Percentiles rank a stretch among this genome's conserved stretches.
These are phyloP conservation scores for Monotropa hypopitys DNA, from an alignment of 179 eudicot species.

Conservation along the genomic window DNA sequence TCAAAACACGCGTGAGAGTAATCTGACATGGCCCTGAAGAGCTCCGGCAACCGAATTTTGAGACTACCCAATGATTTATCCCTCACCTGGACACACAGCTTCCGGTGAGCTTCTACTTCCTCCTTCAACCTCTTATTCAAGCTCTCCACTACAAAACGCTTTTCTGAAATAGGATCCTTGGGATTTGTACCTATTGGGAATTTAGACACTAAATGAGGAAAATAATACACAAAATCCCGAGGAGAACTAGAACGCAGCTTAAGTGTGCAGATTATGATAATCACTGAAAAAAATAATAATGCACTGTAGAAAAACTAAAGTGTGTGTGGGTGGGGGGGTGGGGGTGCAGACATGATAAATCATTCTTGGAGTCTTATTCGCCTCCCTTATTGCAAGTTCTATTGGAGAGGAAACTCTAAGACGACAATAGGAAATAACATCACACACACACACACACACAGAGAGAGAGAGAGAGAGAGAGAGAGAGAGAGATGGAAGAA, in stretches of 20 bases:
- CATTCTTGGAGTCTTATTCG: background rate
- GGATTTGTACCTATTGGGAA: conserved; percentile 12
- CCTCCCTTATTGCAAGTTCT: background rate
- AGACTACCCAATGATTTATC: conserved; percentile 75
- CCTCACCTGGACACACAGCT: conserved; percentile 65
- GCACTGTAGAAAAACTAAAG: background rate
- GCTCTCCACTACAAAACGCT: conserved; percentile 51
- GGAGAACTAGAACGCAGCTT: background rate
- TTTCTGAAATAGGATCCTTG: conserved; percentile 48
- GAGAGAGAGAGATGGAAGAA: no score
- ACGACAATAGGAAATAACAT: no score
- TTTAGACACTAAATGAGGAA: background rate
- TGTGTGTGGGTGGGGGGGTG: no score
- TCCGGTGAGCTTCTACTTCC: conserved; percentile 58
- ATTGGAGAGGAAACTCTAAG: background rate
- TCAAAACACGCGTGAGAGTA: conserved; percentile 53
- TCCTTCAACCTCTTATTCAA: conserved; percentile 66
- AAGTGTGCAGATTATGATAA: background rate
- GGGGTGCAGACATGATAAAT: background rate
- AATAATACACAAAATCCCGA: background rate
- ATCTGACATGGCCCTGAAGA: conserved; percentile 68
- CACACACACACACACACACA: no score
- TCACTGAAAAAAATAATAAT: background rate
- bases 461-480: background rate
- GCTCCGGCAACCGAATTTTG: conserved; percentile 66